phyloP scores from a whole-genome alignment of 78 protist species.

The Cyanophora paradoxa region DNA sequence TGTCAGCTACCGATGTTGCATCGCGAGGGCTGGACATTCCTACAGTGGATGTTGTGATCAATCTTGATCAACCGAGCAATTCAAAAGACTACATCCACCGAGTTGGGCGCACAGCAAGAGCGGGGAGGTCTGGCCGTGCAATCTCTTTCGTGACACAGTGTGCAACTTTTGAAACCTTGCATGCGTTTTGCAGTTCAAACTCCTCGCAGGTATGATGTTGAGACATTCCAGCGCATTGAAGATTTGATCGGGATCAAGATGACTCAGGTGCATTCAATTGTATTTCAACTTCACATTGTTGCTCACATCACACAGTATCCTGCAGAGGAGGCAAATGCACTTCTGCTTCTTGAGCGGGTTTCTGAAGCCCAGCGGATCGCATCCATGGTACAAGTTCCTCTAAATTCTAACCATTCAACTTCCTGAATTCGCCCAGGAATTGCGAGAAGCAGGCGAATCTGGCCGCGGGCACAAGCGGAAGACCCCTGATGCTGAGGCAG shows the following conservation, averaged over 20 bases:
- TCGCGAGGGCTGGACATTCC: slow-evolving; percentile 95
- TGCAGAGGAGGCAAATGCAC: slow-evolving; percentile 52
- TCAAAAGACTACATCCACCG: slow-evolving; percentile 91
- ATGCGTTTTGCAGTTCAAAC: neutral
- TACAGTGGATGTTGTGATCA: slow-evolving; percentile 84
- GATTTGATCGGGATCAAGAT: slow-evolving; percentile 60
- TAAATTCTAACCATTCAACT: neutral
- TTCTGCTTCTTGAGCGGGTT: slow-evolving; percentile 64
- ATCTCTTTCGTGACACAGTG: slow-evolving; percentile 90
- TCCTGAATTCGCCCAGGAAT: neutral
- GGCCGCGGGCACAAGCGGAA: neutral
- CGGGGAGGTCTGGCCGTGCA: slow-evolving; percentile 87
- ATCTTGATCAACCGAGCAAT: slow-evolving; percentile 12
- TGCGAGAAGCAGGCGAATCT: too few species aligned
- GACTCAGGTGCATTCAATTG: slow-evolving; percentile 6
- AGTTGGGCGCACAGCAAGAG: slow-evolving; percentile 95
- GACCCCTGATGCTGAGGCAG: neutral
- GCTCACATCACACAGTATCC: slow-evolving; percentile 28
- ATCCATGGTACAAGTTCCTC: neutral
- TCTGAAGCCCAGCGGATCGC: slow-evolving; percentile 61
- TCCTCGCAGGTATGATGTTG: slow-evolving; percentile 88
- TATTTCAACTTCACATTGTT: neutral
- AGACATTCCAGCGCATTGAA: slow-evolving; percentile 60
- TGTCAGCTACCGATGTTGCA: slow-evolving; percentile 80
- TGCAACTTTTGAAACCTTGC: too few species aligned